Evolutionary conservation across 2,329 filamentous ascomycete genomes (phyloP).

Genomic region (Colletotrichum trifolii): DNA sequence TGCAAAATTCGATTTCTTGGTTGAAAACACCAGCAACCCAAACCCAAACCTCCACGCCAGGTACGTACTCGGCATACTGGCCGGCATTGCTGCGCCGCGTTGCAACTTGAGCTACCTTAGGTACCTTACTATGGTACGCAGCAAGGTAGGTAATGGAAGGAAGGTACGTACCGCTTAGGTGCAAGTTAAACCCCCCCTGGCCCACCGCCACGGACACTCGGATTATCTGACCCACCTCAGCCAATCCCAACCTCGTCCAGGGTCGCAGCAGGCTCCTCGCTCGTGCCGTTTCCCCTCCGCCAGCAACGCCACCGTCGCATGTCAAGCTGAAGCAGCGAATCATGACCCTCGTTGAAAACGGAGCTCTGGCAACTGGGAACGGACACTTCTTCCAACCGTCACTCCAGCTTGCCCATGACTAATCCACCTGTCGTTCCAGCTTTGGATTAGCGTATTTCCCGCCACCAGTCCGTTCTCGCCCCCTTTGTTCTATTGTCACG

Average conservation of each 20-base stretch:
- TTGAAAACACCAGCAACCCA: not conserved
- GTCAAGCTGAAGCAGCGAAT: constrained; percentile 29
- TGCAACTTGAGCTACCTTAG: too few relatives aligned
- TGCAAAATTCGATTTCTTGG: constrained; percentile 6
- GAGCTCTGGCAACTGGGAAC: constrained; percentile 31
- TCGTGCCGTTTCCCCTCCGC: constrained; percentile 10
- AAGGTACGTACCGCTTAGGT: too few relatives aligned
- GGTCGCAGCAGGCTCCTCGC: constrained; percentile 32
- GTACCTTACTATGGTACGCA: not conserved
- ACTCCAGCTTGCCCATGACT: constrained; percentile 19
- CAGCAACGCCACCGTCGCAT: constrained; percentile 20
- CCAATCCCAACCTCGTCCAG: constrained; percentile 34
- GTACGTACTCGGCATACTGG: not conserved
- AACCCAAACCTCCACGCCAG: not conserved
- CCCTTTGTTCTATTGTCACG: constrained; percentile 27
- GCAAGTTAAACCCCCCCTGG: too few relatives aligned
- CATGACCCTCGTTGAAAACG: constrained; percentile 21
- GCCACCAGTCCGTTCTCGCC: constrained; percentile 16
- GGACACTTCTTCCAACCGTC: constrained; percentile 7
- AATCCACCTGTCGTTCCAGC: constrained; percentile 5
- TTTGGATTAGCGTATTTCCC: constrained; percentile 5
- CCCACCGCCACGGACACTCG: not conserved
- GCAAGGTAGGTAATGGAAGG: not conserved
- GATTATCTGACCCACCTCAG: constrained; percentile 9
- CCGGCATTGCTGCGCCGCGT: too few relatives aligned